These are phyloP conservation scores for Rhizophagus prolifer DNA, from an alignment of 192 early-diverging fungal species.

Conservation along the genomic window DNA sequence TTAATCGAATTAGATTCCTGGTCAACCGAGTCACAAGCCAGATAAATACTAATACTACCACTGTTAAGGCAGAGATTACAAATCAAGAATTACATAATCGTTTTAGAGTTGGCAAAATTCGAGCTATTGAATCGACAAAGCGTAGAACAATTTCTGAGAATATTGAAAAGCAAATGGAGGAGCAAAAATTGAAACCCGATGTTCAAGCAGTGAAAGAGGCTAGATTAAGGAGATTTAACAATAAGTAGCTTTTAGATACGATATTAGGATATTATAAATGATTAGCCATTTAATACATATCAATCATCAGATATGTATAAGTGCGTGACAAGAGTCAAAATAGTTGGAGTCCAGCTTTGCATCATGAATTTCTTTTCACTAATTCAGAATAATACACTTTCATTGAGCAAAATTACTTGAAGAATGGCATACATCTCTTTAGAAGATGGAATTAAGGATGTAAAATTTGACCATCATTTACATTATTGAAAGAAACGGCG, in stretches of 20 bases:
- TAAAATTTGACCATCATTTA: no score
- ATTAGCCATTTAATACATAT: no score
- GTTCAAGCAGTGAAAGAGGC: background rate
- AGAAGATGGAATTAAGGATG: no score
- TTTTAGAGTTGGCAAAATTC: background rate
- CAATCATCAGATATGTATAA: no score
- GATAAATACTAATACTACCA: background rate
- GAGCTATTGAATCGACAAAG: background rate
- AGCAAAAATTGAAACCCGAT: background rate
- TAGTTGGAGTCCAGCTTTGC: no score
- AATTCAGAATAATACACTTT: no score
- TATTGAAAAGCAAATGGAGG: slow-evolving; percentile 4
- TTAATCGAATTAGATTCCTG: background rate
- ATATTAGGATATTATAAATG: no score
- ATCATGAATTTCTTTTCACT: no score
- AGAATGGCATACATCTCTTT: no score
- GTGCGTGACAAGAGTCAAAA: no score
- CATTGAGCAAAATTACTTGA: no score
- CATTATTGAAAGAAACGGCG: no score
- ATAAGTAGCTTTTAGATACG: background rate
- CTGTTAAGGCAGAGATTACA: background rate
- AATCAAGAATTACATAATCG: background rate
- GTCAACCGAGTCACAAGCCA: background rate
- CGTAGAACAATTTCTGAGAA: background rate
- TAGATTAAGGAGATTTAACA: background rate